Percentiles rank a stretch among this genome's conserved stretches.
These are phyloP conservation scores for Saccharomycopsis vini DNA, from an alignment of 805 yeast species.

Conservation along the genomic window DNA sequence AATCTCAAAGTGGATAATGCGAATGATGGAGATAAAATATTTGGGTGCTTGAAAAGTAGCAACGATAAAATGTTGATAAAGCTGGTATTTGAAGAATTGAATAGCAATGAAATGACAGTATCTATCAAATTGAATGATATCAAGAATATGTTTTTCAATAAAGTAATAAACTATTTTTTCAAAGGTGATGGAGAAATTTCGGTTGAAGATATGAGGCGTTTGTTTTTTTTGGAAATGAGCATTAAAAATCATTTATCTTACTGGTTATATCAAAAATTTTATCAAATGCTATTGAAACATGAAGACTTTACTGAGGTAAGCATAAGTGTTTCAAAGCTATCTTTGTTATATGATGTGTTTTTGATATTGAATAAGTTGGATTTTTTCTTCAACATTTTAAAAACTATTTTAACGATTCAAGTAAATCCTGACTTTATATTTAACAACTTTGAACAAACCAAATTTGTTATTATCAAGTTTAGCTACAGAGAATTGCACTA, in stretches of 20 bases:
- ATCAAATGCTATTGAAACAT: neutral
- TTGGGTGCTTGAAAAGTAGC: neutral
- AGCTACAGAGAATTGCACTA: conserved; percentile 16
- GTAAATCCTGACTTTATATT: conserved; percentile 4
- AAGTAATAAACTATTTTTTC: neutral
- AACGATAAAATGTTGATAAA: neutral
- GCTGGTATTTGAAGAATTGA: neutral
- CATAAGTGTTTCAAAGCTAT: conserved; percentile 1
- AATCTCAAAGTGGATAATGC: neutral
- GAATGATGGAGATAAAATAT: neutral
- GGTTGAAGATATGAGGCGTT: neutral
- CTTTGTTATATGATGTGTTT: conserved; percentile 4
- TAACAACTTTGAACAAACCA: neutral
- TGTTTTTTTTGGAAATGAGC: conserved; percentile 5
- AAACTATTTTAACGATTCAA: conserved; percentile 3
- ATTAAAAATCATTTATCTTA: conserved; percentile 8
- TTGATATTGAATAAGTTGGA: conserved; percentile 8
- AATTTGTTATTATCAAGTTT: conserved; percentile 1
- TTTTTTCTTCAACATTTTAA: conserved; percentile 12
- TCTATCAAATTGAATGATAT: neutral
- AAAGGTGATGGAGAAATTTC: neutral
- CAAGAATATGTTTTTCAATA: conserved; percentile 1
- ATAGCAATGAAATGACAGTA: neutral
- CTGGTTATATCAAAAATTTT: conserved; percentile 8
- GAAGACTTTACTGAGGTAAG: neutral